Conservation (phyloP, 441 rosid genomes). For the Euphorbia celastroides region DNA sequence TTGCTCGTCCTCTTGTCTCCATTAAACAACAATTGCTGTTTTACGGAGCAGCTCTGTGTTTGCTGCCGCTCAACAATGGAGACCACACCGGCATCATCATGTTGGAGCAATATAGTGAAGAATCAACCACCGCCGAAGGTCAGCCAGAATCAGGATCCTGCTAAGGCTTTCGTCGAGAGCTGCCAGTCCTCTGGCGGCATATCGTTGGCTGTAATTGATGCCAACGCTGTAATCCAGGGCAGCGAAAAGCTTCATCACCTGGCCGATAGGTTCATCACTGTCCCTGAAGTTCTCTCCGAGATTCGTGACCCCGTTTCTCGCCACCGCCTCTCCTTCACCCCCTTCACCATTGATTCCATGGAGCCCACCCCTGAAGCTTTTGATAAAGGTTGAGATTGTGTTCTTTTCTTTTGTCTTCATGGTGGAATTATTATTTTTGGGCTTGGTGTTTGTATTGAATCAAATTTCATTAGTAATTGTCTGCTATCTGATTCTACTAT, state of each 20-base stretch:
- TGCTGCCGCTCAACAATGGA: slow-evolving; percentile 6
- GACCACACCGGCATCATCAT: background rate
- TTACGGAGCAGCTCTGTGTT: background rate
- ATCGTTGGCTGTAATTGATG: slow-evolving; percentile 74
- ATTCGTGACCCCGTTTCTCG: slow-evolving; percentile 86
- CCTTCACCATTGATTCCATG: slow-evolving; percentile 68
- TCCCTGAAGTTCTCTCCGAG: slow-evolving; percentile 70
- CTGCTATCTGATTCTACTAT: background rate
- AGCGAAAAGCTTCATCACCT: slow-evolving; percentile 44
- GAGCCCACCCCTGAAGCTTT: slow-evolving; percentile 85
- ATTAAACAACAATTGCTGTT: background rate
- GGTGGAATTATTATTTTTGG: background rate
- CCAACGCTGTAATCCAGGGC: slow-evolving; percentile 82
- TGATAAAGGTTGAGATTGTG: slow-evolving; percentile 39
- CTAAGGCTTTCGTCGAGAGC: slow-evolving; percentile 38
- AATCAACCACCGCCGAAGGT: slow-evolving; percentile 6
- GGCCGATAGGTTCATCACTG: slow-evolving; percentile 76
- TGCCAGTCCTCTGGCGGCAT: slow-evolving; percentile 74
- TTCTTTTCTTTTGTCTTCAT: background rate
- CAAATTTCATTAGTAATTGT: background rate
- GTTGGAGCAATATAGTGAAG: slow-evolving; percentile 29
- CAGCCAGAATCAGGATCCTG: background rate
- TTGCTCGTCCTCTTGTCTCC: background rate
- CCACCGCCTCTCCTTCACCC: slow-evolving; percentile 59
- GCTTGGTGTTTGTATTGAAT: background rate